phyloP scores from a whole-genome alignment of 176 grass and related monocot species.

The Aegilops umbellulata region DNA sequence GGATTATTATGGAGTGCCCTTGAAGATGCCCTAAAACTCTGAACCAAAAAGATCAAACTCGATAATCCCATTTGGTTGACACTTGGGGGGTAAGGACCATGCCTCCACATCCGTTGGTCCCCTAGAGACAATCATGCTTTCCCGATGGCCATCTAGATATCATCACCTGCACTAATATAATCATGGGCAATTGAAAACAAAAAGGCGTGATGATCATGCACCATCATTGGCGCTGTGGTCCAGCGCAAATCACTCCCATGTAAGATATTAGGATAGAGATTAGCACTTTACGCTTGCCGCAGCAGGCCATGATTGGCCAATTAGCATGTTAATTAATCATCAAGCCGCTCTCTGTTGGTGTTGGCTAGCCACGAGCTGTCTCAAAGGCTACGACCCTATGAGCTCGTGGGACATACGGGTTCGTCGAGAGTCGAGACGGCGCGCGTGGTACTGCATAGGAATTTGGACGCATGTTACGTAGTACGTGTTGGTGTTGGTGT shows the following conservation, averaged over 20 bases:
- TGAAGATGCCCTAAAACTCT: too few species aligned
- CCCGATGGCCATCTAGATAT: neutral
- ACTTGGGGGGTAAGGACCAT: slow-evolving; percentile 41
- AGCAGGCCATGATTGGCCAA: neutral
- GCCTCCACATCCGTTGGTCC: slow-evolving; percentile 28
- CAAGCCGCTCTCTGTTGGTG: neutral
- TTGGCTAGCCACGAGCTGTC: neutral
- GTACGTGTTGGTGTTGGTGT: neutral
- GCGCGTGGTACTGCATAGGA: neutral
- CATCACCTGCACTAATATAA: slow-evolving; percentile 13
- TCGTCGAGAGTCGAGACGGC: neutral
- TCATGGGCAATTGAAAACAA: slow-evolving; percentile 1
- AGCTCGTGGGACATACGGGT: neutral
- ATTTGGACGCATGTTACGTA: neutral
- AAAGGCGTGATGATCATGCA: neutral
- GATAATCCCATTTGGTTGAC: slow-evolving; percentile 31
- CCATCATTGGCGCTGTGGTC: slow-evolving; percentile 34
- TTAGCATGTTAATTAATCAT: neutral
- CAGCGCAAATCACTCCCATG: slow-evolving; percentile 12
- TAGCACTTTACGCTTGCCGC: neutral
- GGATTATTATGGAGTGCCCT: too few species aligned
- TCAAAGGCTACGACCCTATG: slow-evolving; percentile 9
- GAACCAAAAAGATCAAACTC: neutral
- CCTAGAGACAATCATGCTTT: neutral
- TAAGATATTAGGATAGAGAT: slow-evolving; percentile 18